A percentile compares a stretch with the other conserved stretches of the same genome.
Conservation (phyloP, 345 rosid genomes). For the Populus nigra region DNA sequence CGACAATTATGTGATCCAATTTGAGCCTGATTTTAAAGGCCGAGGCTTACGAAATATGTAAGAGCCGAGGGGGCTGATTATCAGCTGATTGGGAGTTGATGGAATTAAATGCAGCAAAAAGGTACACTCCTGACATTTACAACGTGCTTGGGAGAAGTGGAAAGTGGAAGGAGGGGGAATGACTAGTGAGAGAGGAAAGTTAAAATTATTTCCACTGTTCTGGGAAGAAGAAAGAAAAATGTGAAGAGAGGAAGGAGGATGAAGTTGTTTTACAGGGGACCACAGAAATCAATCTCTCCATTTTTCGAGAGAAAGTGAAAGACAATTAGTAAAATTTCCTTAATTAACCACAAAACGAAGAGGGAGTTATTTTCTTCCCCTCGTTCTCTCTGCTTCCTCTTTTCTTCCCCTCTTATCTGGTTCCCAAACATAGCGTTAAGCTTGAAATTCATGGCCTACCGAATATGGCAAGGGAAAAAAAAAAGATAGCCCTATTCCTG, state of each 20-base stretch:
- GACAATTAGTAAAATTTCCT: too few species aligned
- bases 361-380: not conserved
- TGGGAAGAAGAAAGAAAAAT: not conserved
- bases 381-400: too few species aligned
- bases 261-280: not conserved
- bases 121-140: not conserved
- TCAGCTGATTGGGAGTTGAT: slow-evolving; percentile 6
- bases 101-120: slow-evolving; percentile 3
- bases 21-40: not conserved
- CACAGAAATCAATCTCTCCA: not conserved
- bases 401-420: too few species aligned
- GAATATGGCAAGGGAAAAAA: not conserved
- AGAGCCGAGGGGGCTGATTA: not conserved
- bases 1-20: not conserved
- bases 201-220: not conserved
- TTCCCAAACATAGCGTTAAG: too few species aligned
- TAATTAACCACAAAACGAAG: not conserved
- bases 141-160: not conserved
- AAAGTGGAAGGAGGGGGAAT: not conserved
- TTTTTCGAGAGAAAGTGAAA: not conserved
- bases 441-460: not conserved
- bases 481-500: not conserved
- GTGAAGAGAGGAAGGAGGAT: too few species aligned
- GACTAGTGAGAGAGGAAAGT: not conserved
- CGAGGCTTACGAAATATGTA: not conserved